Percentiles rank a stretch among this genome's conserved stretches.
These are phyloP conservation scores for Candida insectalens DNA, from an alignment of 805 yeast species.

Conservation along the genomic window DNA sequence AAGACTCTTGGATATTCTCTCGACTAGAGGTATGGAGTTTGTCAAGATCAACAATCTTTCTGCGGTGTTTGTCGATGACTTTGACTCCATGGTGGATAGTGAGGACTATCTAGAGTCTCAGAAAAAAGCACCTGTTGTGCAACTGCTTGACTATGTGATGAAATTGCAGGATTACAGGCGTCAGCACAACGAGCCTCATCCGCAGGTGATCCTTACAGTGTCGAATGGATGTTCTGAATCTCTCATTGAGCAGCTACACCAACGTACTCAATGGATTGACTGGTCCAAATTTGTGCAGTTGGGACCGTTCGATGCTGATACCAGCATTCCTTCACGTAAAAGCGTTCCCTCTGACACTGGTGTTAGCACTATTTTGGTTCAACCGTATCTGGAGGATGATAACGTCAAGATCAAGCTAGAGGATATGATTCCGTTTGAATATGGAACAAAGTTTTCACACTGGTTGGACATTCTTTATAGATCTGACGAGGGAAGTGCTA, in stretches of 20 bases:
- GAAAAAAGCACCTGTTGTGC: slow-evolving; percentile 21
- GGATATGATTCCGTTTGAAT: slow-evolving; percentile 18
- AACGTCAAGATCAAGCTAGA: slow-evolving; percentile 13
- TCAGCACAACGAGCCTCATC: slow-evolving; percentile 22
- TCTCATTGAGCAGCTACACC: slow-evolving; percentile 41
- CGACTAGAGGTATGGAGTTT: slow-evolving; percentile 23
- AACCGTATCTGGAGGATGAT: slow-evolving; percentile 11
- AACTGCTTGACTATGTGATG: slow-evolving; percentile 21
- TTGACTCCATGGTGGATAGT: slow-evolving; percentile 21
- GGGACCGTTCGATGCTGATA: slow-evolving; percentile 15
- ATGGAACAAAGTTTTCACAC: slow-evolving; percentile 10
- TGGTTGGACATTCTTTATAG: slow-evolving; percentile 17
- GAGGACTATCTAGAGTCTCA: slow-evolving; percentile 8
- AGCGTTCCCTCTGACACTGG: slow-evolving; percentile 15
- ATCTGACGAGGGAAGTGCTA: slow-evolving; percentile 13
- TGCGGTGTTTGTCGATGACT: slow-evolving; percentile 25
- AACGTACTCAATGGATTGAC: slow-evolving; percentile 39
- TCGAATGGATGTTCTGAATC: slow-evolving; percentile 26
- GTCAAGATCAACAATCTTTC: slow-evolving; percentile 18
- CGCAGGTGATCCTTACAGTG: slow-evolving; percentile 20
- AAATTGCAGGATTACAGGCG: slow-evolving; percentile 24
- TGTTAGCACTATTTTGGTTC: slow-evolving; percentile 15
- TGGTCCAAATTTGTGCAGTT: slow-evolving; percentile 21
- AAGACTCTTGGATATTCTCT: slow-evolving; percentile 24
- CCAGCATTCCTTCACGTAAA: slow-evolving; percentile 14